A percentile compares a stretch with the other conserved stretches of the same genome.
These are phyloP conservation scores for Cupressus sempervirens DNA, from an alignment of 75 land plant species.

Conservation along the genomic window DNA sequence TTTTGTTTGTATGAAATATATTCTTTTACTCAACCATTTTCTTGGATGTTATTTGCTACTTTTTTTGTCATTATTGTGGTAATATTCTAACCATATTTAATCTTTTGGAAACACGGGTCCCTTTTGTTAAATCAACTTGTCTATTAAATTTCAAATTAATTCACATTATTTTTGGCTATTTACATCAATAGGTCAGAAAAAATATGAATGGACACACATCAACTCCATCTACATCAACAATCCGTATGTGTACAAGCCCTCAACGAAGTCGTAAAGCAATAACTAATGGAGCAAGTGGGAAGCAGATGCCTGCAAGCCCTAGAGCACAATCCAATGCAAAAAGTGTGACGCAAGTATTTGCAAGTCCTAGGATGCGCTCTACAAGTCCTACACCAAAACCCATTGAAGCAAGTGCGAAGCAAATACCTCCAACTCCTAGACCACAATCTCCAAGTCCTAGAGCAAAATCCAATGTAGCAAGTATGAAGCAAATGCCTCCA, in stretches of 20 bases:
- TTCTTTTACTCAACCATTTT: neutral
- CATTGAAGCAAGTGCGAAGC: neutral
- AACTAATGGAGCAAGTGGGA: neutral
- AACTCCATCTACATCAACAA: neutral
- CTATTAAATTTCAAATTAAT: neutral
- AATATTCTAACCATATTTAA: neutral
- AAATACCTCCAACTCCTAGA: neutral
- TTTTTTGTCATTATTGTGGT: neutral
- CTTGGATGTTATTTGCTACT: neutral
- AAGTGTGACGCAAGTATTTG: neutral
- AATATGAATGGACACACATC: neutral
- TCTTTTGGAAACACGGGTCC: neutral
- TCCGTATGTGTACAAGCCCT: neutral
- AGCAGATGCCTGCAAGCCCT: neutral
- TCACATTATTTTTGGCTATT: neutral
- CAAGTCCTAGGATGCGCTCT: neutral
- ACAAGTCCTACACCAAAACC: neutral
- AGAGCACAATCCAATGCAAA: neutral
- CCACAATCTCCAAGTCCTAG: neutral
- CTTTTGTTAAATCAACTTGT: neutral
- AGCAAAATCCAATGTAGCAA: neutral
- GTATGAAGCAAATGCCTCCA: neutral
- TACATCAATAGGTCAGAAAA: neutral
- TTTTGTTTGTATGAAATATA: neutral
- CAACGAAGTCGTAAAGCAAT: neutral